Evolutionary conservation across 2,329 filamentous ascomycete genomes (phyloP).

Genomic region (Ophiostoma populinum): DNA sequence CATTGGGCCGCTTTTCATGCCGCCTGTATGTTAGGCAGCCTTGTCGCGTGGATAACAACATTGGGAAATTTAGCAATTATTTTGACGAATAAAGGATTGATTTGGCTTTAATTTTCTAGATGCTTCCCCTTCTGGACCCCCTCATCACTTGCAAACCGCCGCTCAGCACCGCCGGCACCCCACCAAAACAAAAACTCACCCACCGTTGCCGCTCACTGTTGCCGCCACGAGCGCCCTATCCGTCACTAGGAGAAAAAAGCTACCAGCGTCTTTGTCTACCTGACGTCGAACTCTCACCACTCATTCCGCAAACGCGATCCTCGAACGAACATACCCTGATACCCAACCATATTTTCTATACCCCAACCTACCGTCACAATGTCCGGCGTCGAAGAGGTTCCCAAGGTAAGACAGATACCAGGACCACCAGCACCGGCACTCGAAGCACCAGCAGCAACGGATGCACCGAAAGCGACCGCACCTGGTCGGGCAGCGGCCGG

Average conservation of each 20-base stretch:
- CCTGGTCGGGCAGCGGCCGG: background rate
- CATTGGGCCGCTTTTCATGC: too few relatives aligned
- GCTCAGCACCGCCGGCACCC: too few relatives aligned
- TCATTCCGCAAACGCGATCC: too few relatives aligned
- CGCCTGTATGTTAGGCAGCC: too few relatives aligned
- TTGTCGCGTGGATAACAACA: slow-evolving; percentile 1
- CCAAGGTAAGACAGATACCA: slow-evolving; percentile 4
- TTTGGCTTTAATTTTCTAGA: background rate
- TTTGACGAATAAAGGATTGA: background rate
- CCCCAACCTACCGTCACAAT: slow-evolving; percentile 10
- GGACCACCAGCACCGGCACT: too few relatives aligned
- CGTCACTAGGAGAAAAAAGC: background rate
- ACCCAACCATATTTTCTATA: too few relatives aligned
- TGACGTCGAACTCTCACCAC: background rate
- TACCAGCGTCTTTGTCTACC: background rate
- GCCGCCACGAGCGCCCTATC: too few relatives aligned
- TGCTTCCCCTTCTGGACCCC: too few relatives aligned
- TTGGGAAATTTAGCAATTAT: background rate
- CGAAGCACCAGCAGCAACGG: too few relatives aligned
- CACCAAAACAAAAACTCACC: slow-evolving; percentile 3
- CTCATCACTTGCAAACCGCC: too few relatives aligned
- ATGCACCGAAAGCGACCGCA: background rate
- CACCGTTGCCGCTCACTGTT: too few relatives aligned
- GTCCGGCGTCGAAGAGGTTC: slow-evolving; percentile 18
- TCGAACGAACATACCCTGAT: too few relatives aligned